phyloP scores from a whole-genome alignment of 2,329 filamentous ascomycete species.

The Fusarium sp. region DNA sequence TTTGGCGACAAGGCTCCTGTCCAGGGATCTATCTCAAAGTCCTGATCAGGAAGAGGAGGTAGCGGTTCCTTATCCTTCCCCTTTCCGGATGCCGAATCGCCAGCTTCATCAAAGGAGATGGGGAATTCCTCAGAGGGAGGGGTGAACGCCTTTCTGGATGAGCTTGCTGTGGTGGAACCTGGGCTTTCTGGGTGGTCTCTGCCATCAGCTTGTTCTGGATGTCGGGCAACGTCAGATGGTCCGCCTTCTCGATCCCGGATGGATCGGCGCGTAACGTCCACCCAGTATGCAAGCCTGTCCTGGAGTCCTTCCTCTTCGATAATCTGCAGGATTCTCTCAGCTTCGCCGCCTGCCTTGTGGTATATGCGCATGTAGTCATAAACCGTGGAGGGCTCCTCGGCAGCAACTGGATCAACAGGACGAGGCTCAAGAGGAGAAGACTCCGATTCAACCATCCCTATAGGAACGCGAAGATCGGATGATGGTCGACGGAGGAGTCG shows the following conservation, averaged over 20 bases:
- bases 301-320: constrained; percentile 71
- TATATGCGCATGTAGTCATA: constrained; percentile 64
- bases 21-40: constrained; percentile 11
- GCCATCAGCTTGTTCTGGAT: neutral
- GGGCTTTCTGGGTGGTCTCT: constrained; percentile 35
- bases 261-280: constrained; percentile 61
- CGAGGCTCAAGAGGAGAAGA: constrained; percentile 10
- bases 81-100: constrained; percentile 22
- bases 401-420: neutral
- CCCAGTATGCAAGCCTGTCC: constrained; percentile 70
- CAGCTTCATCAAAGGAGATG: constrained; percentile 18
- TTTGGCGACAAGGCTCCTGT: constrained; percentile 26
- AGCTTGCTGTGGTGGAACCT: constrained; percentile 41
- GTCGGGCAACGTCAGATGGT: neutral
- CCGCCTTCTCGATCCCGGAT: constrained; percentile 25
- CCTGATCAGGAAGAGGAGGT: constrained; percentile 13
- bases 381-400: constrained; percentile 42
- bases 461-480: constrained; percentile 18
- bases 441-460: constrained; percentile 18
- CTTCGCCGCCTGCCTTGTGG: constrained; percentile 69
- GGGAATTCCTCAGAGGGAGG: constrained; percentile 40
- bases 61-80: constrained; percentile 31
- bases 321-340: constrained; percentile 68
- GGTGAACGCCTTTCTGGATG: constrained; percentile 39
- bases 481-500: constrained; percentile 28